A percentile compares a stretch with the other conserved stretches of the same genome.
Conservation (phyloP, 768 basidiomycete species). For the Leccinum obscurum region DNA sequence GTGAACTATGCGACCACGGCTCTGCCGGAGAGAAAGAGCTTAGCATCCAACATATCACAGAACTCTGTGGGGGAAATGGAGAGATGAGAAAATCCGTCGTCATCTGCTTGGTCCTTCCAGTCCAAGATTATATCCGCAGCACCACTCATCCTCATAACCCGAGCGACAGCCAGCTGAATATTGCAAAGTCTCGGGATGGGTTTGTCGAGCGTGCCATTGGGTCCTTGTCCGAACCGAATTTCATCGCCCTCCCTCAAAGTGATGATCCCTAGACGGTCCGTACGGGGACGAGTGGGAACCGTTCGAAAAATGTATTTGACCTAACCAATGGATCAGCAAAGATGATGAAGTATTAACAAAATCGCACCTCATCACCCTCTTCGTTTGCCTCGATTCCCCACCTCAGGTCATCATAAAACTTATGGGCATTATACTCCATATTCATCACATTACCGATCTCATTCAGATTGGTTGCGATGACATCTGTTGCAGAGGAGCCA, state of each 20-base stretch:
- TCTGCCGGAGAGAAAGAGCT: no score
- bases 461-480: background rate
- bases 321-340: constrained; percentile 1
- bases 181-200: constrained; percentile 1
- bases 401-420: background rate
- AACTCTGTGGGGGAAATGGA: no score
- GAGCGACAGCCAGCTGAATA: constrained; percentile 8
- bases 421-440: background rate
- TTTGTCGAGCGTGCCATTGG: background rate
- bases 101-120: constrained; percentile 5
- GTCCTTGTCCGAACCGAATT: constrained; percentile 5
- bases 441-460: constrained; percentile 1
- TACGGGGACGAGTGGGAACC: background rate
- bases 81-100: background rate
- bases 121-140: constrained; percentile 7
- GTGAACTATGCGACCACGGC: no score
- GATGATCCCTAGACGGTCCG: background rate
- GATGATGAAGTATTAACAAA: background rate
- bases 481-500: background rate
- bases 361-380: constrained; percentile 3
- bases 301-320: background rate
- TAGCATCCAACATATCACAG: no score
- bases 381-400: constrained; percentile 8
- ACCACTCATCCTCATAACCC: constrained; percentile 9
- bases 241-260: constrained; percentile 5